These are phyloP conservation scores for Suaeda aralocaspica DNA, from an alignment of 148 eudicot genomes.

Conservation along the genomic window DNA sequence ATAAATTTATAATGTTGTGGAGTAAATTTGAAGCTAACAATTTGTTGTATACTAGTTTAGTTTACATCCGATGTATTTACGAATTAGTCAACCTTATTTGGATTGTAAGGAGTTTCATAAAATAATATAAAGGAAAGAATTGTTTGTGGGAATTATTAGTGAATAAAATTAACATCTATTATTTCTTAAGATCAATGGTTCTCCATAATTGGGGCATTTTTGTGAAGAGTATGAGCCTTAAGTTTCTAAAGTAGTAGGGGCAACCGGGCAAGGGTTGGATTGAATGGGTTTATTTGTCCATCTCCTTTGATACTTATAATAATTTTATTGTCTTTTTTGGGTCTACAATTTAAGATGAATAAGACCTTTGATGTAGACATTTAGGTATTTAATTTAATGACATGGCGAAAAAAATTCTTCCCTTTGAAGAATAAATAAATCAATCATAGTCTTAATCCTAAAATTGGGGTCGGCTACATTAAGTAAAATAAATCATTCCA, in stretches of 20 bases:
- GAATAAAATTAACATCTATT: slow-evolving; percentile 13
- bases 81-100: no score
- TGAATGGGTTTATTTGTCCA: slow-evolving; percentile 10
- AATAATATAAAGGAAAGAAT: neutral
- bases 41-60: no score
- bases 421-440: slow-evolving; percentile 10
- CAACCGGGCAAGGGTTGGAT: neutral
- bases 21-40: no score
- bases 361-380: slow-evolving; percentile 8
- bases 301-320: neutral
- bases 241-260: neutral
- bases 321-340: slow-evolving; percentile 18
- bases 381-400: neutral
- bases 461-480: no score
- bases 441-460: no score
- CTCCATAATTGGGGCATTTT: neutral
- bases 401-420: slow-evolving; percentile 10
- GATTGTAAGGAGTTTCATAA: no score
- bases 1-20: no score
- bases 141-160: neutral
- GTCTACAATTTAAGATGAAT: slow-evolving; percentile 11
- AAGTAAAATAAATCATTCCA: no score
- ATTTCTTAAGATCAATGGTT: slow-evolving; percentile 17
- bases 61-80: no score
- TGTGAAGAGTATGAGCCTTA: neutral